Conservation (phyloP, 352 stramenopile species). For the Globisporangium uncinulatum region DNA sequence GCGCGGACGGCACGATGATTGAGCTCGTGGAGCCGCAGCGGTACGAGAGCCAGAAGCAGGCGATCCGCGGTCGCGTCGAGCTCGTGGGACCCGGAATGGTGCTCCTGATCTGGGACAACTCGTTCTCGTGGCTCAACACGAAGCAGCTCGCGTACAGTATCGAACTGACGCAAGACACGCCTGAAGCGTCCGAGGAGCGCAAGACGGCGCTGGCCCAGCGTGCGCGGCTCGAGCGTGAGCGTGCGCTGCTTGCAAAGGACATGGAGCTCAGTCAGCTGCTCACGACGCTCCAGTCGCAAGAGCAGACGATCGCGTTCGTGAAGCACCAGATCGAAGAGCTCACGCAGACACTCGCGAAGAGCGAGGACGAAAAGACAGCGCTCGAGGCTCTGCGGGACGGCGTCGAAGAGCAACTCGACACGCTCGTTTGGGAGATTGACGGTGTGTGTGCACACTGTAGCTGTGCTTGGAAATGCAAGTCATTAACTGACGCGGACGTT, state of each 20-base stretch:
- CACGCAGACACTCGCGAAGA: conserved; percentile 24
- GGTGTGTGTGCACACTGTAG: conserved; percentile 19
- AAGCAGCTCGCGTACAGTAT: conserved; percentile 75
- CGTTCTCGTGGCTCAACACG: conserved; percentile 75
- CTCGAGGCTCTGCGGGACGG: conserved; percentile 28
- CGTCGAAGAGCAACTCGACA: conserved; percentile 46
- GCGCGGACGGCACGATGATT: conserved; percentile 40
- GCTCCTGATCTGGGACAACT: conserved; percentile 76
- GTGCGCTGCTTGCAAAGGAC: conserved; percentile 27
- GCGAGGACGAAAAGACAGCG: conserved; percentile 31
- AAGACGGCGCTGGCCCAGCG: conserved; percentile 43
- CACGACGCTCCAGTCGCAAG: conserved; percentile 38
- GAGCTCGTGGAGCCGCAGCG: conserved; percentile 46
- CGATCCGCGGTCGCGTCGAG: conserved; percentile 32
- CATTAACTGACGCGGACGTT: neutral
- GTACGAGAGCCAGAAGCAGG: conserved; percentile 62
- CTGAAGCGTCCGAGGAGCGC: conserved; percentile 26
- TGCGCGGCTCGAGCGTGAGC: conserved; percentile 39
- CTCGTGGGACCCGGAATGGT: conserved; percentile 53
- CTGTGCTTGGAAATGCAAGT: neutral
- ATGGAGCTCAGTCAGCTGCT: conserved; percentile 33
- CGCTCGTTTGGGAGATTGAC: conserved; percentile 61
- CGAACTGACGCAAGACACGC: conserved; percentile 57
- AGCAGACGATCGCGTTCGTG: conserved; percentile 38
- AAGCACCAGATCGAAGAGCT: conserved; percentile 59